Evolutionary conservation across 805 yeast genomes (phyloP), one percentile per base, ranked within the genome.

Genomic region (Phaffomyces antillensis): DNA sequence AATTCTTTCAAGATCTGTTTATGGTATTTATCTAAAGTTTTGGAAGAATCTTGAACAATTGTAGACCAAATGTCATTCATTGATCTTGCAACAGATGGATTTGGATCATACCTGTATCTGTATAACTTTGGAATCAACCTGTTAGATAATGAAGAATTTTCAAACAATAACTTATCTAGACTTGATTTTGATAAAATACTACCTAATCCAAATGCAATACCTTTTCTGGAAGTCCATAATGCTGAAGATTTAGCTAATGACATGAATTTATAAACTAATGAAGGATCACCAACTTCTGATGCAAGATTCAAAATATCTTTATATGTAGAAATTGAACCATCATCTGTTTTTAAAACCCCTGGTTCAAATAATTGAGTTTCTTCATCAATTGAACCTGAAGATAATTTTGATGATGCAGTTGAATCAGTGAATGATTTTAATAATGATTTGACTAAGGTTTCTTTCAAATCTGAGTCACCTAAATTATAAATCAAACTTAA

Each of bases 211-310:
- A 86, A 91, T 0, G 98, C 98, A 56, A 89, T 80, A 42, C 98
- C 99, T 52, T 86, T 86, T 60, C 96, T 72, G 0, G 96, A 86
- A 0, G 95, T 77, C 99, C 99, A 91, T 18, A 90, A 64, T 0
- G 93, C 81, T 0, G 96, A 86, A 42, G 82, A 83, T 50, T 86
- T 83, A 0, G 97, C 95, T 45, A 91, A 66, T 0, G 96, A 81
- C 96, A 91, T 88, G 61, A 91, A 91, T 59, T 88, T 86, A 64
- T 91, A 91, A 5, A 91, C 96, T 52, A 91, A 73, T 52, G 93
- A 77, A 13, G 98, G 96, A 63, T 91, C 96, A 26, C 98, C 98
- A 10, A 89, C 95, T 59, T 91, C 99, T 1, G 93, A 79, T 0
- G 99, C 97, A 41, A 91, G 69, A 54, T 71, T 86, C 54, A 91